phyloP scores from a whole-genome alignment of 495 filamentous ascomycete species.

The Aspergillus leporis region DNA sequence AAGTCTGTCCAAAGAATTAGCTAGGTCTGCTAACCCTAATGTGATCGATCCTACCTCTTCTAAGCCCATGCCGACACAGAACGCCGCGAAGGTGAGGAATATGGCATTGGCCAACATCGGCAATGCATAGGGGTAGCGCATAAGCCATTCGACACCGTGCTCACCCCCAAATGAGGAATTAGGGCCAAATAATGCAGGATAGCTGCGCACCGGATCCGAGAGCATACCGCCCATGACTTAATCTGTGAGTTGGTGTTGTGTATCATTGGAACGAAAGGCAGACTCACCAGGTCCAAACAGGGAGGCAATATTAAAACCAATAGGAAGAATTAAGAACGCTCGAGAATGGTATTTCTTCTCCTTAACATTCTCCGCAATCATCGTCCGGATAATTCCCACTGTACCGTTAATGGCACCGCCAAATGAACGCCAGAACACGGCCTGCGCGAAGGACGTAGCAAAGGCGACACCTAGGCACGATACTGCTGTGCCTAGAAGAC shows the following conservation, averaged over 20 bases:
- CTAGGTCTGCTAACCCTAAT: neutral
- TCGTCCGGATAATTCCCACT: slow-evolving; percentile 77
- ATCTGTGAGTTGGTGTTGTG: slow-evolving; percentile 14
- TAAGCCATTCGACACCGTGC: slow-evolving; percentile 62
- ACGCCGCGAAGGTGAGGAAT: slow-evolving; percentile 58
- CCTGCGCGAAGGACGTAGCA: slow-evolving; percentile 67
- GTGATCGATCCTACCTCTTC: slow-evolving; percentile 59
- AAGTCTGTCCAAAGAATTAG: slow-evolving; percentile 27
- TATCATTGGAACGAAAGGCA: neutral
- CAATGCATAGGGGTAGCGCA: slow-evolving; percentile 68
- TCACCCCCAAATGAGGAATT: slow-evolving; percentile 51
- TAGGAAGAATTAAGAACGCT: slow-evolving; percentile 68
- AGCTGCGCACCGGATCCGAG: slow-evolving; percentile 70
- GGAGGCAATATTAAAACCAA: slow-evolving; percentile 77
- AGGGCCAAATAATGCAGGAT: slow-evolving; percentile 65
- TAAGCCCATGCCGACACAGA: slow-evolving; percentile 61
- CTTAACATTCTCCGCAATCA: slow-evolving; percentile 77
- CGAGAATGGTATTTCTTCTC: slow-evolving; percentile 70
- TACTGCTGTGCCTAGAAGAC: slow-evolving; percentile 67
- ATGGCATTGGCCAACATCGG: slow-evolving; percentile 73
- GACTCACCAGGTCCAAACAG: slow-evolving; percentile 67
- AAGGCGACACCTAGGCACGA: slow-evolving; percentile 83
- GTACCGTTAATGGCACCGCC: slow-evolving; percentile 83
- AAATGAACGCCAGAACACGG: slow-evolving; percentile 69
- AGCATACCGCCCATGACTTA: slow-evolving; percentile 68